Conservation (phyloP, 2,329 filamentous ascomycete species). For the Pseudogymnoascus sp. region DNA sequence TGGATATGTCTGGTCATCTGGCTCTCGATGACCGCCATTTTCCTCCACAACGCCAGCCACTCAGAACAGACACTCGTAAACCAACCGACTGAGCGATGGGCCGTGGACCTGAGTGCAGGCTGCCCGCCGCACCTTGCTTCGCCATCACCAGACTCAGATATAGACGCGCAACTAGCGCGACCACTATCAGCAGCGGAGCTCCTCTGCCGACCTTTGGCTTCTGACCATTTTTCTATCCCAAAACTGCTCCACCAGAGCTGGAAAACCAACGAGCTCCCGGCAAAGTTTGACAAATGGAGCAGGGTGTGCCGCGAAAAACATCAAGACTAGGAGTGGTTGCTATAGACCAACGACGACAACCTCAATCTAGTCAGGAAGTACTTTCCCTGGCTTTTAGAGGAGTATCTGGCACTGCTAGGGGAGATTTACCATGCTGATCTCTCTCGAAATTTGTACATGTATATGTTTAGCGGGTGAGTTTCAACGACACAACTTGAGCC, state of each 20-base stretch:
- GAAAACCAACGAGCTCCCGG: neutral
- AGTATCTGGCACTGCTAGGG: no score
- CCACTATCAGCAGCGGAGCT: neutral
- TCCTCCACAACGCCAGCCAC: neutral
- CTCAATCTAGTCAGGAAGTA: no score
- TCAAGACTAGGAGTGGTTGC: no score
- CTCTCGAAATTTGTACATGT: no score
- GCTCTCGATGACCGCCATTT: neutral
- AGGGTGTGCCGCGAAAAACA: no score
- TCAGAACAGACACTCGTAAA: neutral
- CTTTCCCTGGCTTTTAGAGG: no score
- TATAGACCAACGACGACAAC: no score
- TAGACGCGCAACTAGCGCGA: neutral
- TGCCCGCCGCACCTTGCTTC: neutral
- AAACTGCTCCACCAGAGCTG: neutral
- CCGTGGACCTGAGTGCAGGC: neutral
- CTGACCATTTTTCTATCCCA: neutral
- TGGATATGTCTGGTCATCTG: neutral
- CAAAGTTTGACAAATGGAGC: slow-evolving; percentile 17
- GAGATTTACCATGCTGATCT: no score
- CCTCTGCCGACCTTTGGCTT: neutral
- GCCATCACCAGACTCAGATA: neutral
- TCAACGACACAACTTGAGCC: no score
- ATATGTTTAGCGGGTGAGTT: no score
- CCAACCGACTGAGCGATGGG: neutral